These are phyloP conservation scores for Chionographis japonica DNA, from an alignment of 106 monocot species.

Conservation along the genomic window DNA sequence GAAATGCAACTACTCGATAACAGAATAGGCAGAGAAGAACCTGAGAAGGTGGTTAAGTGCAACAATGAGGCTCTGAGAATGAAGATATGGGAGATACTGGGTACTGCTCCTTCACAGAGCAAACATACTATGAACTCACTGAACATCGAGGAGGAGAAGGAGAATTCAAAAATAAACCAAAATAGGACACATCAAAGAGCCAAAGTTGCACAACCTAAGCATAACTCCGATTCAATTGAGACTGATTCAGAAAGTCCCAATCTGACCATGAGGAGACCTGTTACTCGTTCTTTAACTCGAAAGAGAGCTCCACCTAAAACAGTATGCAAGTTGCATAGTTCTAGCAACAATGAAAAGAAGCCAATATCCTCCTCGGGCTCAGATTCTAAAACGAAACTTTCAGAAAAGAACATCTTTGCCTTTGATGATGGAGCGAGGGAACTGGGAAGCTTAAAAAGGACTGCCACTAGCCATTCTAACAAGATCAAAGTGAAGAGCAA, in stretches of 20 bases:
- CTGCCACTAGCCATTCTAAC: constrained; percentile 15
- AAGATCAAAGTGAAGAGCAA: constrained; percentile 23
- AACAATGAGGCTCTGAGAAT: constrained; percentile 39
- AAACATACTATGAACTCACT: constrained; percentile 22
- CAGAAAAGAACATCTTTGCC: constrained; percentile 33
- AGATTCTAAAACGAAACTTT: constrained; percentile 22
- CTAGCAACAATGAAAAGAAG: constrained; percentile 17
- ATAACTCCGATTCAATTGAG: constrained; percentile 75
- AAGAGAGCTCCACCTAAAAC: constrained; percentile 27
- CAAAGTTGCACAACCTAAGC: constrained; percentile 28
- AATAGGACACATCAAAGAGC: not conserved
- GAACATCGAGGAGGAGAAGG: constrained; percentile 6
- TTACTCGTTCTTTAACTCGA: constrained; percentile 57
- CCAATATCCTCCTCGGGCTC: constrained; percentile 23
- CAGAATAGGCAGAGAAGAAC: constrained; percentile 10
- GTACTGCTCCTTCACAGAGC: constrained; percentile 34
- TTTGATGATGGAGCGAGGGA: constrained; percentile 40
- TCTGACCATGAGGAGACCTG: constrained; percentile 42
- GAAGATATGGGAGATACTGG: constrained; percentile 84
- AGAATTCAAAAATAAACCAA: constrained; percentile 10
- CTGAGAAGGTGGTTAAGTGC: constrained; percentile 8
- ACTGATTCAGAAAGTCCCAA: constrained; percentile 58
- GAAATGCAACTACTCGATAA: constrained; percentile 11
- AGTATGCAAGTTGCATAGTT: constrained; percentile 20
- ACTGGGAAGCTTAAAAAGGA: constrained; percentile 9